Base-by-base conservation (phyloP, 2,329 filamentous ascomycete genomes). In the Trichophyton schoenleinii region DNA sequence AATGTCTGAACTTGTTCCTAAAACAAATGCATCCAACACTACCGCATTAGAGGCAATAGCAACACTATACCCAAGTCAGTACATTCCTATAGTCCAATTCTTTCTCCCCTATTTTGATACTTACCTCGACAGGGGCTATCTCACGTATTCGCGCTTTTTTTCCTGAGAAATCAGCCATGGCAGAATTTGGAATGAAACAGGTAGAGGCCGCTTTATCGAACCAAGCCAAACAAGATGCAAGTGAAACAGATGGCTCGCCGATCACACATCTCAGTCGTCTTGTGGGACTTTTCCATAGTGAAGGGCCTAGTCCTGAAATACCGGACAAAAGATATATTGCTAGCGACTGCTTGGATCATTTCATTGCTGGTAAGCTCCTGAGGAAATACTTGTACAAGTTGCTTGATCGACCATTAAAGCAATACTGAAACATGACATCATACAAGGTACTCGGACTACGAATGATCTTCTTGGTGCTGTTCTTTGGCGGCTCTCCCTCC, bases 341-440 rank as follows among this genome's bases (percentile, higher is more conserved):
- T 36, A 66, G 64, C 38, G 64, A 66, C 46, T 64, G 63, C 34
- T 22, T 66, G 5, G 64, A 66, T 44, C 62, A 66, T 60, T 65
- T 66, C 38, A 38, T 64, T 34, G 64, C 61, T 38, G 64, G 64
- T 65, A 61, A 55, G 60, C 53, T 20, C 55, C 15, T 41, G 0
- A 15, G 52, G 31, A 31, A 7, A 13, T 15, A 6, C 22, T 13
- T 9, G 46, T 57, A n/a, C 49, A 53, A 31, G 5, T 57, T 20
- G 2, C 15, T 48, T 41, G 55, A 13, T 31, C 34, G 22, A 6
- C 55, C 8, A 13, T 20, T 41, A 34, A 28, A 15, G 57, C 11
- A 20, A n/a, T 20, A 48, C 13, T 53, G 1, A 61, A 31, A 60
- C 53, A 41, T n/a, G 22, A 20, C 5, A 42, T 18, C 1, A 34